These are phyloP conservation scores for Gliomastix tumulicola DNA, from an alignment of 2,329 filamentous ascomycete species.

Conservation along the genomic window DNA sequence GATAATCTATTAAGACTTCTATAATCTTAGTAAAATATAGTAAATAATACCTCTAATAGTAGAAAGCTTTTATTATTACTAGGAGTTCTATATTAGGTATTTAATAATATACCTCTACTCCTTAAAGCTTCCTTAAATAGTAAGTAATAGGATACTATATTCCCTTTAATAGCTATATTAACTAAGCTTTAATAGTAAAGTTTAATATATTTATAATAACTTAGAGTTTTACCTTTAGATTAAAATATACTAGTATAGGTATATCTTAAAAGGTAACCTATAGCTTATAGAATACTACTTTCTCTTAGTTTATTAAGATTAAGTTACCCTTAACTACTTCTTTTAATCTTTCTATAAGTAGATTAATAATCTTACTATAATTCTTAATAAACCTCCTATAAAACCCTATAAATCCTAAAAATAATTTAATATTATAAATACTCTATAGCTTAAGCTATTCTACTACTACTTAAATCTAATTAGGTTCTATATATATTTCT, in stretches of 20 bases:
- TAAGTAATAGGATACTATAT: slow-evolving; percentile 1
- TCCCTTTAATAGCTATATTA: no score
- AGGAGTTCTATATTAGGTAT: slow-evolving; percentile 14
- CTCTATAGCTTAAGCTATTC: no score
- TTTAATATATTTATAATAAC: no score
- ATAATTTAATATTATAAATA: no score
- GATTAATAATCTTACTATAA: not conserved
- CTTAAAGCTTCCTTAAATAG: slow-evolving; percentile 1
- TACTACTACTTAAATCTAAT: no score
- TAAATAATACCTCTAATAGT: not conserved
- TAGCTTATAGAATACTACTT: slow-evolving; percentile 2
- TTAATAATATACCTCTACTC: slow-evolving; percentile 11
- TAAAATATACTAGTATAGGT: slow-evolving; percentile 2
- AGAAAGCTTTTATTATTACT: slow-evolving; percentile 15
- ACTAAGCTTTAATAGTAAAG: no score
- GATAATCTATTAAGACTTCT: not conserved
- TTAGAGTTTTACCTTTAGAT: no score
- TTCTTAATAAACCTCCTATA: no score
- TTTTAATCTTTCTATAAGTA: no score
- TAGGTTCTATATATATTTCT: no score
- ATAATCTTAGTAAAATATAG: not conserved
- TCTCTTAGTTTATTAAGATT: no score
- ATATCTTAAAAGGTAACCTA: slow-evolving; percentile 1
- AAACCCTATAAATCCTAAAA: no score
- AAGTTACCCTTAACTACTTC: not conserved